Conservation (phyloP, 1,139 yeast genomes). For the Saccharomyces hybrid region DNA sequence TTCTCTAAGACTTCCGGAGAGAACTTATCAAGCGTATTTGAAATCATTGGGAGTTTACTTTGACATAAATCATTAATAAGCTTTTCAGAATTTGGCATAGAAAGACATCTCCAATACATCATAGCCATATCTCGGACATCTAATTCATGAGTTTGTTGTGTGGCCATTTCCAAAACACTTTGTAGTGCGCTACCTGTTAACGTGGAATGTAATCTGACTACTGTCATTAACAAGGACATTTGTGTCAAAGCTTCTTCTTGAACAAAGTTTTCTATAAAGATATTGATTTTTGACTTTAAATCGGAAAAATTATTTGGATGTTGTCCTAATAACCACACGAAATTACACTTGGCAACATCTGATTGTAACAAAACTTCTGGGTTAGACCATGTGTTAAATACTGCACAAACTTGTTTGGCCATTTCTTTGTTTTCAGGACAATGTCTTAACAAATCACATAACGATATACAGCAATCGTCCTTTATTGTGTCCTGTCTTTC, state of each 20-base stretch:
- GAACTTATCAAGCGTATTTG: conserved; percentile 63
- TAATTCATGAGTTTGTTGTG: conserved; percentile 75
- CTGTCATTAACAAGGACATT: conserved; percentile 63
- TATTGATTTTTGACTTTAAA: conserved; percentile 38
- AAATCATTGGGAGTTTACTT: conserved; percentile 61
- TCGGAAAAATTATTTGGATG: conserved; percentile 68
- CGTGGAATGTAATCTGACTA: conserved; percentile 56
- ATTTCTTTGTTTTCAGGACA: conserved; percentile 49
- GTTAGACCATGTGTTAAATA: conserved; percentile 26
- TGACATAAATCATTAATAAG: conserved; percentile 25
- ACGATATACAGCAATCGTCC: conserved; percentile 71
- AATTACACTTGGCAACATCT: conserved; percentile 34
- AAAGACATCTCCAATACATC: conserved; percentile 86
- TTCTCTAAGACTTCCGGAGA: conserved; percentile 62
- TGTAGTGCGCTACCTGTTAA: conserved; percentile 51
- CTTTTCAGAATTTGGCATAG: conserved; percentile 40
- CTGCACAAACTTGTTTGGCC: conserved; percentile 22
- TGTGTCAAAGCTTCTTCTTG: conserved; percentile 75
- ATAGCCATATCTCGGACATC: conserved; percentile 93
- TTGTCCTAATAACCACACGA: conserved; percentile 85
- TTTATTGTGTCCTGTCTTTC: conserved; percentile 73
- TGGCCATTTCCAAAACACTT: conserved; percentile 64
- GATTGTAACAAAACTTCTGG: conserved; percentile 23
- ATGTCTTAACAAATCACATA: conserved; percentile 73
- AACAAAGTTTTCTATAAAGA: conserved; percentile 53